Evolutionary conservation across 2,329 filamentous ascomycete genomes (phyloP).

Genomic region (Fusarium pseudoanthophilum): DNA sequence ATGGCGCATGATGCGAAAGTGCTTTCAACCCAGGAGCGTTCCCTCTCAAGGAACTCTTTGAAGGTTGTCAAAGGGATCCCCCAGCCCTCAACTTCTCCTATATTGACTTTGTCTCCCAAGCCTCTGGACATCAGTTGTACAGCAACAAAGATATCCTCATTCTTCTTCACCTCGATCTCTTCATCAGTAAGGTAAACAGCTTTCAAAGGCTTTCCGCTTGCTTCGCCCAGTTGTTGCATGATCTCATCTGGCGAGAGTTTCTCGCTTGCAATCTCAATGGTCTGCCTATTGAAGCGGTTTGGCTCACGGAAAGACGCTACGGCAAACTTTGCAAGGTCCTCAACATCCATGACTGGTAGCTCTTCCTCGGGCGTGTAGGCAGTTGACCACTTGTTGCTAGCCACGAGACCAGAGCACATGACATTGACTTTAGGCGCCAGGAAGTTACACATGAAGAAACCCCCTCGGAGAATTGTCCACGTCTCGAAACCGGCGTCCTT

Average conservation of each 20-base stretch:
- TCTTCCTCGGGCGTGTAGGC: background rate
- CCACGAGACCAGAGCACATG: background rate
- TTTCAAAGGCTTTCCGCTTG: background rate
- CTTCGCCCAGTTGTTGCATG: background rate
- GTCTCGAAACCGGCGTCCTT: background rate
- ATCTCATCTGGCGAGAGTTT: background rate
- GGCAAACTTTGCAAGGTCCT: slow-evolving; percentile 10
- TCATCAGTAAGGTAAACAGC: background rate
- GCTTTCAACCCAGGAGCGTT: background rate
- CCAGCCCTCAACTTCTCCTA: background rate
- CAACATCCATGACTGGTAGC: slow-evolving; percentile 5
- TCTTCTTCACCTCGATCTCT: background rate
- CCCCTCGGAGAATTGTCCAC: slow-evolving; percentile 8
- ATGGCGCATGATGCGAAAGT: background rate
- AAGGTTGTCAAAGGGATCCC: background rate
- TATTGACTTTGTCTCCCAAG: background rate
- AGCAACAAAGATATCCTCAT: background rate
- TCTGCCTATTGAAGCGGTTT: background rate
- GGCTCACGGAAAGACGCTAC: slow-evolving; percentile 1
- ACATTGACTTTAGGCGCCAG: slow-evolving; percentile 7
- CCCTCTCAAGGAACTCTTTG: background rate
- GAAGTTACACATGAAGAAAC: slow-evolving; percentile 18
- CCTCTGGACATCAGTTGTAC: slow-evolving; percentile 1
- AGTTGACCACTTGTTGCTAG: background rate
- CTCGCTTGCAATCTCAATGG: background rate